A percentile compares a stretch with the other conserved stretches of the same genome.
Conservation (phyloP, 345 rosid species). For the Anacardium occidentale region DNA sequence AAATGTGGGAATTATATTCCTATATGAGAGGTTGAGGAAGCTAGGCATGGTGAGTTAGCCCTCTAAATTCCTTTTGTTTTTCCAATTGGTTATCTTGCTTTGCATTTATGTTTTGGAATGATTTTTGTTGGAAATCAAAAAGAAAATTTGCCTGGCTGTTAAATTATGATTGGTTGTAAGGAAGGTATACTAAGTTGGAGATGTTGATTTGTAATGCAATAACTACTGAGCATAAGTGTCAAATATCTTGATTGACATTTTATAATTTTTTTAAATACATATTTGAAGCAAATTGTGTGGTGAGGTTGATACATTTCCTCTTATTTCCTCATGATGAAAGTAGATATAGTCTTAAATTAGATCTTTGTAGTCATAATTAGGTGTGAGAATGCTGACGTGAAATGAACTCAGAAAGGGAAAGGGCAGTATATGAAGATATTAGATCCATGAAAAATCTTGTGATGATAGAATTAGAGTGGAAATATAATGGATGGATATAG, state of each 20-base stretch:
- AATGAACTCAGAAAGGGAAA: neutral
- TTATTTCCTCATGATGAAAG: neutral
- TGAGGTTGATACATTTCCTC: neutral
- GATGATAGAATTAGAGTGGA: neutral
- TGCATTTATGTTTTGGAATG: neutral
- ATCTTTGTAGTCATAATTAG: neutral
- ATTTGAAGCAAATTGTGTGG: constrained; percentile 1
- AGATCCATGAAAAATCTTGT: neutral
- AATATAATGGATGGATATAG: neutral
- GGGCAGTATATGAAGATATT: neutral
- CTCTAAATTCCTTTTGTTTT: neutral
- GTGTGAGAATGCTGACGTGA: neutral
- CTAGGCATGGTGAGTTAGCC: neutral
- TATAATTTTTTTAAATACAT: neutral
- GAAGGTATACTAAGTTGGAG: neutral
- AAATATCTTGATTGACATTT: neutral
- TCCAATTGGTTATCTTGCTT: neutral
- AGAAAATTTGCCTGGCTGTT: no score
- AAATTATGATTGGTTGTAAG: neutral
- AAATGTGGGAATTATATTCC: neutral
- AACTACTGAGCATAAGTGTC: neutral
- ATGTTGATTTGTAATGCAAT: neutral
- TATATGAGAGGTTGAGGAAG: neutral
- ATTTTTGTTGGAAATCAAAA: neutral
- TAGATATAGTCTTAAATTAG: neutral